Percentiles rank a stretch among this genome's conserved stretches.
These are phyloP conservation scores for Xylaria cubensis DNA, from an alignment of 495 filamentous ascomycete genomes.

Conservation along the genomic window DNA sequence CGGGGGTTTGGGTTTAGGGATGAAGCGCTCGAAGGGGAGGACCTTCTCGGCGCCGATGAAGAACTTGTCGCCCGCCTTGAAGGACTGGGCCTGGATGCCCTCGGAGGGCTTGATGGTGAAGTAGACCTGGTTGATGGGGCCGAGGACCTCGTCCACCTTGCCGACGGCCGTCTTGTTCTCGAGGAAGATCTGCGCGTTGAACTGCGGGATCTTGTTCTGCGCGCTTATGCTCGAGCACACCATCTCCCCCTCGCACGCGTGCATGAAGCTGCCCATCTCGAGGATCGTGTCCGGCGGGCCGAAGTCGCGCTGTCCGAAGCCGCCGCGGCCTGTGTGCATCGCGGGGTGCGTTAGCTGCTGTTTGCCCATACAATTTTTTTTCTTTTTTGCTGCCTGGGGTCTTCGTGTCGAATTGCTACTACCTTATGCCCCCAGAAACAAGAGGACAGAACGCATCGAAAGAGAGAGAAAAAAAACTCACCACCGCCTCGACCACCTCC, in stretches of 20 bases:
- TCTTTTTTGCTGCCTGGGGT: background rate
- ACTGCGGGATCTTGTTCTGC: conserved; percentile 97
- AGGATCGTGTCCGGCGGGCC: conserved; percentile 61
- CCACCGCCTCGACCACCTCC: conserved; percentile 38
- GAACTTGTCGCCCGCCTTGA: conserved; percentile 96
- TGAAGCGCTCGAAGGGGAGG: conserved; percentile 91
- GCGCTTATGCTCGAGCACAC: conserved; percentile 91
- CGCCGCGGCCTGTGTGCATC: conserved; percentile 53
- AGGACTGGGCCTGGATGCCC: conserved; percentile 91
- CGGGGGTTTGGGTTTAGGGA: conserved; percentile 90
- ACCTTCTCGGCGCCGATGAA: conserved; percentile 95
- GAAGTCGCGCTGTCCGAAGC: conserved; percentile 59
- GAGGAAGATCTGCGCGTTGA: conserved; percentile 98
- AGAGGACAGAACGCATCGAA: background rate
- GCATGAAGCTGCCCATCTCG: conserved; percentile 92
- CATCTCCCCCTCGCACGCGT: conserved; percentile 95
- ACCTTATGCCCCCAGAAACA: background rate
- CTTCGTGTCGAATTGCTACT: background rate
- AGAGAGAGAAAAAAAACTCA: conserved; percentile 21
- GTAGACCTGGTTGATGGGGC: conserved; percentile 93
- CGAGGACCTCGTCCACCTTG: conserved; percentile 94
- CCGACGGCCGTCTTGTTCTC: conserved; percentile 95
- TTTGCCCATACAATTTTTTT: background rate
- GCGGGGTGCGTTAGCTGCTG: background rate
- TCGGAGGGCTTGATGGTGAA: conserved; percentile 97